These are phyloP conservation scores for Prunella vulgaris DNA, from an alignment of 257 asterid species.

Conservation along the genomic window DNA sequence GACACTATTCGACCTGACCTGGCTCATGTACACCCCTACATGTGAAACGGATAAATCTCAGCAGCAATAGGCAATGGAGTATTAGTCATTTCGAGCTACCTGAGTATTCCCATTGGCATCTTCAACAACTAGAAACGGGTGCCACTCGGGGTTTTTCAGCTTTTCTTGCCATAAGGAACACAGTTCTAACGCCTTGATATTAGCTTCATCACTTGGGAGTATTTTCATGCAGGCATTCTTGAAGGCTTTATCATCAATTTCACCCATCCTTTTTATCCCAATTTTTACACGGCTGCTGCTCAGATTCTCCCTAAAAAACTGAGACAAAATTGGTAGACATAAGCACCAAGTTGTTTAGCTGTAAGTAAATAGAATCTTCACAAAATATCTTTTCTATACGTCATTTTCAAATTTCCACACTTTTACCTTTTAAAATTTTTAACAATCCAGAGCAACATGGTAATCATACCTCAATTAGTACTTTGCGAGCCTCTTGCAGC, in stretches of 20 bases:
- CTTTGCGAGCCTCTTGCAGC: background rate
- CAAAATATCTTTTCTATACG: background rate
- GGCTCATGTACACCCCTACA: background rate
- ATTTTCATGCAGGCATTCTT: slow-evolving; percentile 42
- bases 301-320: slow-evolving; percentile 49
- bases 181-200: slow-evolving; percentile 42
- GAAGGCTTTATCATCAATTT: slow-evolving; percentile 53
- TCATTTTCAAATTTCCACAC: background rate
- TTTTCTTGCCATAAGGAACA: slow-evolving; percentile 68
- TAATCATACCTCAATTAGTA: background rate
- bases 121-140: slow-evolving; percentile 49
- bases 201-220: slow-evolving; percentile 41
- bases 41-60: background rate
- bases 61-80: background rate
- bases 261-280: slow-evolving; percentile 81
- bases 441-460: background rate
- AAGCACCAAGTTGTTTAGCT: background rate
- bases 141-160: slow-evolving; percentile 51
- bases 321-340: background rate
- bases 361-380: background rate
- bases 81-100: no score
- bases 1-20: background rate
- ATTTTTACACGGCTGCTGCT: slow-evolving; percentile 40
- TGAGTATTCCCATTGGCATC: slow-evolving; percentile 30
- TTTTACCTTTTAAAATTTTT: background rate